These are phyloP conservation scores for Mucor mucedo DNA, from an alignment of 371 early-diverging fungal genomes.

Conservation along the genomic window DNA sequence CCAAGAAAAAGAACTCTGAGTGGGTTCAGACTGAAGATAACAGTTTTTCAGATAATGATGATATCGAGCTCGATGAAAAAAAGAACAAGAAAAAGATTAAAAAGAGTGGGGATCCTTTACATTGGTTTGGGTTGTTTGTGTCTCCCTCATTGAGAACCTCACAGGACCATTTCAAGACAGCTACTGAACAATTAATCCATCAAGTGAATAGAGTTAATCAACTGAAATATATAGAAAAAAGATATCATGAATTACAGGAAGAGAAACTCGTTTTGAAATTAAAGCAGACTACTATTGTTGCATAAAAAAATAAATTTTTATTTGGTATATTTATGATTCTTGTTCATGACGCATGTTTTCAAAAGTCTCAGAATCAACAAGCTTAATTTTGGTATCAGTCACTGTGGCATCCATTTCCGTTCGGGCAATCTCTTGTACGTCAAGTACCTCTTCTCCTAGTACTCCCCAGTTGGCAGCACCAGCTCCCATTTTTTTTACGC, in stretches of 20 bases:
- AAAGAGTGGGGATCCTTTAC: slow-evolving; percentile 52
- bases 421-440: slow-evolving; percentile 31
- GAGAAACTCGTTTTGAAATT: slow-evolving; percentile 25
- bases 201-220: slow-evolving; percentile 44
- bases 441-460: slow-evolving; percentile 32
- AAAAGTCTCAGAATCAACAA: slow-evolving; percentile 32
- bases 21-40: slow-evolving; percentile 11
- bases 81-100: slow-evolving; percentile 23
- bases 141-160: slow-evolving; percentile 60
- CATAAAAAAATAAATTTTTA: slow-evolving; percentile 6
- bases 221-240: slow-evolving; percentile 36
- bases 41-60: slow-evolving; percentile 11
- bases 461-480: slow-evolving; percentile 37
- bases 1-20: slow-evolving; percentile 17
- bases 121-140: slow-evolving; percentile 72
- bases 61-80: slow-evolving; percentile 33
- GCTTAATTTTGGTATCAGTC: slow-evolving; percentile 20
- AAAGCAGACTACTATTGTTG: slow-evolving; percentile 10
- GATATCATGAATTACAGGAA: slow-evolving; percentile 33
- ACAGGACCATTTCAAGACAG: slow-evolving; percentile 53
- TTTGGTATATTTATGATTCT: slow-evolving; percentile 5
- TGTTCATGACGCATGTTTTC: slow-evolving; percentile 30
- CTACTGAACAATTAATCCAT: slow-evolving; percentile 30
- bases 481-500: slow-evolving; percentile 34
- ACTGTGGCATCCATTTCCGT: slow-evolving; percentile 14